A percentile compares a stretch with the other conserved stretches of the same genome.
These are phyloP conservation scores for Nicotiana tomentosiformis DNA, from an alignment of 257 asterid species.

Conservation along the genomic window DNA sequence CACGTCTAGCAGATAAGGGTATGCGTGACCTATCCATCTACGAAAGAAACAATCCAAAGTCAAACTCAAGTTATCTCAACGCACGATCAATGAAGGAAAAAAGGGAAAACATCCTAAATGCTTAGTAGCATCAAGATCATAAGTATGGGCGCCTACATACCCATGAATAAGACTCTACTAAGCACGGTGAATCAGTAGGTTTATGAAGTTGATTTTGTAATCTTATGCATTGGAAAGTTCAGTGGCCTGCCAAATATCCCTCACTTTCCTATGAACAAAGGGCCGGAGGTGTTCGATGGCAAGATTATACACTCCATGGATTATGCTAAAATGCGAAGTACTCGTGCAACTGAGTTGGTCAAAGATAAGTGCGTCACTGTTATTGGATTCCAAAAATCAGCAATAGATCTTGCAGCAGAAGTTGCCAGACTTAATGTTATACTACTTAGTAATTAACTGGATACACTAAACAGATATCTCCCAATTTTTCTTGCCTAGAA, in stretches of 20 bases:
- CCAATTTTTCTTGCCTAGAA: neutral
- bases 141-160: no score
- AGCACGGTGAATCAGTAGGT: neutral
- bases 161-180: no score
- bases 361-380: constrained; percentile 46
- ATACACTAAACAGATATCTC: neutral
- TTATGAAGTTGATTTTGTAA: constrained; percentile 48
- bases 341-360: constrained; percentile 29
- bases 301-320: constrained; percentile 54
- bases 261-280: constrained; percentile 20
- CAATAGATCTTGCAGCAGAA: constrained; percentile 52
- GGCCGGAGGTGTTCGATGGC: constrained; percentile 35
- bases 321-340: constrained; percentile 45
- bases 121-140: no score
- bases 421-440: constrained; percentile 42
- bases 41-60: no score
- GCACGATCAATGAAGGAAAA: no score
- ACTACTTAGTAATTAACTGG: neutral
- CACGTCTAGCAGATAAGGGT: no score
- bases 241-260: constrained; percentile 52
- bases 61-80: no score
- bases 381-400: constrained; percentile 62
- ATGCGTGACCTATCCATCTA: no score
- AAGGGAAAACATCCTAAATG: no score
- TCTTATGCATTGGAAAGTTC: constrained; percentile 53